Percentiles rank a stretch among this genome's conserved stretches.
Evolutionary conservation across 495 filamentous ascomycete genomes (phyloP).

Genomic region (Penicillium parvum): DNA sequence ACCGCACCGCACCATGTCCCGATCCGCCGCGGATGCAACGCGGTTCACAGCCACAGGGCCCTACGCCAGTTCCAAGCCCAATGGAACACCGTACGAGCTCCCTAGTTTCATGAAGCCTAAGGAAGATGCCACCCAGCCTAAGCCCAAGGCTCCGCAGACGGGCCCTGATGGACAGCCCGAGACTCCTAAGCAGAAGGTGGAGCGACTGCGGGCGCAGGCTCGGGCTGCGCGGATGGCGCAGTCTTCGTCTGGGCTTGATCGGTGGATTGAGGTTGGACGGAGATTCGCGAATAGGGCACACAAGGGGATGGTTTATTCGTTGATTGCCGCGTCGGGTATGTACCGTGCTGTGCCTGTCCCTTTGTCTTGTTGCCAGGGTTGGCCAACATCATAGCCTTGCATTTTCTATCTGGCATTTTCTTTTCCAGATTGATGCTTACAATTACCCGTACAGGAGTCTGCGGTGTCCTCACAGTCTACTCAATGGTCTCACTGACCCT

Average conservation of each 20-base stretch:
- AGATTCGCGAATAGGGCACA: constrained; percentile 80
- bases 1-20: constrained; percentile 54
- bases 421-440: neutral
- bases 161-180: constrained; percentile 48
- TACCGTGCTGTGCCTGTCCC: constrained; percentile 5
- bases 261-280: constrained; percentile 61
- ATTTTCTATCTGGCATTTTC: too few species aligned
- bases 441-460: constrained; percentile 52
- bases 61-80: constrained; percentile 71
- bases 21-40: constrained; percentile 88
- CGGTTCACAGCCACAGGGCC: constrained; percentile 91
- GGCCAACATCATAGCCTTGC: too few species aligned
- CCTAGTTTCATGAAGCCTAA: constrained; percentile 29
- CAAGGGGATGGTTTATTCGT: constrained; percentile 62
- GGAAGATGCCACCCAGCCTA: constrained; percentile 15
- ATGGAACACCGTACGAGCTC: constrained; percentile 36
- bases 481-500: constrained; percentile 81
- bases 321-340: constrained; percentile 80
- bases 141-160: constrained; percentile 17
- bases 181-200: constrained; percentile 86
- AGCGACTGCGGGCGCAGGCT: constrained; percentile 77
- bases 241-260: constrained; percentile 60
- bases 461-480: constrained; percentile 69
- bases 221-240: constrained; percentile 61
- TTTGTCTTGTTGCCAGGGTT: neutral